Evolutionary conservation across 2,329 filamentous ascomycete species (phyloP).

Genomic region (Ascochyta koolunga): DNA sequence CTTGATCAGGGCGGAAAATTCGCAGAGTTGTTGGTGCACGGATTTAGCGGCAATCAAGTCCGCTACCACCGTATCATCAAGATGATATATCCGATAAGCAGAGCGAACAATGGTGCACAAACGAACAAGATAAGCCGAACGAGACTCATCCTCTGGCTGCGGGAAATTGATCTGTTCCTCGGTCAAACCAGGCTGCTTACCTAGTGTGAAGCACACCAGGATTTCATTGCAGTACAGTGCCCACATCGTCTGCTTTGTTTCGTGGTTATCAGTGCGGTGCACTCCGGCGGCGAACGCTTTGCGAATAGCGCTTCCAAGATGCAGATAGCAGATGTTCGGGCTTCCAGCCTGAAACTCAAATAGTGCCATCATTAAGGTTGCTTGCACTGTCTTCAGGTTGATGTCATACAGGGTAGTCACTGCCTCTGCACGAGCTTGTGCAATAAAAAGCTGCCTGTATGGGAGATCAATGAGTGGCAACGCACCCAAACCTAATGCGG

Average conservation of each 20-base stretch:
- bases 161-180: neutral
- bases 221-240: constrained; percentile 10
- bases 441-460: neutral
- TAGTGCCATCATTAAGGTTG: constrained; percentile 5
- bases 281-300: constrained; percentile 16
- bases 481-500: constrained; percentile 6
- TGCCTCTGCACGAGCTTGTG: constrained; percentile 8
- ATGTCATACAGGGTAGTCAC: constrained; percentile 10
- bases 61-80: neutral
- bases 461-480: constrained; percentile 2
- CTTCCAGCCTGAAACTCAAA: constrained; percentile 14
- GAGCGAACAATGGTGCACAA: constrained; percentile 10
- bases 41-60: constrained; percentile 2
- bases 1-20: neutral
- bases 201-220: constrained; percentile 4
- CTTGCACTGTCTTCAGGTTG: constrained; percentile 8
- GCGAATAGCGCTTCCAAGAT: constrained; percentile 13
- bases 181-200: neutral
- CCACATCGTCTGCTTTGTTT: constrained; percentile 10
- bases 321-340: constrained; percentile 15
- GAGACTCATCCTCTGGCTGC: neutral
- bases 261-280: neutral
- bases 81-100: constrained; percentile 6
- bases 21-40: neutral
- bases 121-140: constrained; percentile 2